Base-by-base conservation (phyloP, 2,329 filamentous ascomycete genomes). In the Apiospora hydei region DNA sequence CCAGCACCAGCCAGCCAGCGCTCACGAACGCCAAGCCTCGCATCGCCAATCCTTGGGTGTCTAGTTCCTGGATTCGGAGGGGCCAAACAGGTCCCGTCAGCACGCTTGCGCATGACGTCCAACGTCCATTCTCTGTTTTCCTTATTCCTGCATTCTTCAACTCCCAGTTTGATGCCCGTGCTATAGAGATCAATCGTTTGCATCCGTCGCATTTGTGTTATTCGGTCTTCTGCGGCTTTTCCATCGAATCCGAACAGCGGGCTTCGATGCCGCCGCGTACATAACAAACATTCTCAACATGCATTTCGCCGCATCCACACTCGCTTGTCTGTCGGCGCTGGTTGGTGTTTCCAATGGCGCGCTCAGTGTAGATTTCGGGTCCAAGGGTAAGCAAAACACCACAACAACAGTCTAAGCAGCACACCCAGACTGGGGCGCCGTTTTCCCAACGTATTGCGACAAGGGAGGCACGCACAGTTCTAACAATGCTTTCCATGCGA, bases 281-380 rank as follows among this genome's bases (percentile, higher is more conserved):
- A 18, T 64, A 64, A n/a, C 18, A 41, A n/a, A 4, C 38, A 64
- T 64, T 64, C 34, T 41, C 57, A 64, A 64, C 34, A 64, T 64
- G 57, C 57, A 64, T 64, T 64, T 64, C 57, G 34, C 30, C 34
- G 57, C 57, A 41, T 34, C 57, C 57, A 64, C 57, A n/a, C 57
- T 64, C 57, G 57, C 57, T 64, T 64, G 34, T 41, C 34, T 64
- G 57, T 64, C 57, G 57, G 18, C n/a, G 57, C n/a, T 64, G 57
- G 34, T 41, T 41, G 57, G 57, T n/a, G 57, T 10, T 41, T 64
- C 57, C 30, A 64, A 64, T 64, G 57, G 57, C 10, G 57, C 34
- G 21, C 57, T 64, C 57, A 10, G n/a, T 30, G 57, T 64, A 64
- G 57, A 64, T 64, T 41, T 64, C 34, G 13, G 34, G 16, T 64